phyloP scores from a whole-genome alignment of 495 filamentous ascomycete genomes.

The Aspergillus egyptiacus region DNA sequence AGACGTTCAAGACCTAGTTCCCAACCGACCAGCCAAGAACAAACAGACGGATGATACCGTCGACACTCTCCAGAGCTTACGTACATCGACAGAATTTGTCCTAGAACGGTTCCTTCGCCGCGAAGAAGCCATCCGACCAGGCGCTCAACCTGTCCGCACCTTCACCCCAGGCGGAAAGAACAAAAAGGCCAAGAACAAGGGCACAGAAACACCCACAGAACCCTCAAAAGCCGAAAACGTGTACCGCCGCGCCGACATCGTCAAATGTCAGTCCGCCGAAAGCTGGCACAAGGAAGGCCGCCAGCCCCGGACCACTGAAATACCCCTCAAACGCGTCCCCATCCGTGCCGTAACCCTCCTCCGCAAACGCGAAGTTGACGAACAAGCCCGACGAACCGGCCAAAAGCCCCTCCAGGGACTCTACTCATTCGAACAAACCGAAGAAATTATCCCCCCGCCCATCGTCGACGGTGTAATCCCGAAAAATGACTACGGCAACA shows the following conservation, averaged over 20 bases:
- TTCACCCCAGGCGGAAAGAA: constrained; percentile 58
- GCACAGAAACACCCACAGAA: background rate
- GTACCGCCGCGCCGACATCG: constrained; percentile 72
- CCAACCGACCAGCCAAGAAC: constrained; percentile 58
- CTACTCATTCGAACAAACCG: constrained; percentile 80
- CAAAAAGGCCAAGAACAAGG: constrained; percentile 39
- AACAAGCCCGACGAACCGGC: constrained; percentile 69
- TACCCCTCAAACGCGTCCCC: constrained; percentile 79
- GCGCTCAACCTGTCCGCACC: constrained; percentile 61
- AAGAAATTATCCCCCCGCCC: constrained; percentile 80
- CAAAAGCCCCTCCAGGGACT: constrained; percentile 81
- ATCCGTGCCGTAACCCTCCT: constrained; percentile 85
- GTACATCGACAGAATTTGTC: constrained; percentile 76
- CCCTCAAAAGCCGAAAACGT: constrained; percentile 64
- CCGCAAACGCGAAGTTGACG: constrained; percentile 84
- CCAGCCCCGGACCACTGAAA: constrained; percentile 58
- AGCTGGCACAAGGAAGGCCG: constrained; percentile 98
- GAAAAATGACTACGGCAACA: constrained; percentile 93
- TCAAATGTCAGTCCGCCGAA: constrained; percentile 82
- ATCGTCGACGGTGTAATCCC: constrained; percentile 86
- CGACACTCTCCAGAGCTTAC: constrained; percentile 83
- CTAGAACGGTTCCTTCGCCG: constrained; percentile 83
- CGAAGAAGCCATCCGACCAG: constrained; percentile 79
- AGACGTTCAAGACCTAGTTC: constrained; percentile 66
- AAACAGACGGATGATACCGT: constrained; percentile 55